Conservation (phyloP, 495 filamentous ascomycete genomes). For the Aspergillus ostianus region DNA sequence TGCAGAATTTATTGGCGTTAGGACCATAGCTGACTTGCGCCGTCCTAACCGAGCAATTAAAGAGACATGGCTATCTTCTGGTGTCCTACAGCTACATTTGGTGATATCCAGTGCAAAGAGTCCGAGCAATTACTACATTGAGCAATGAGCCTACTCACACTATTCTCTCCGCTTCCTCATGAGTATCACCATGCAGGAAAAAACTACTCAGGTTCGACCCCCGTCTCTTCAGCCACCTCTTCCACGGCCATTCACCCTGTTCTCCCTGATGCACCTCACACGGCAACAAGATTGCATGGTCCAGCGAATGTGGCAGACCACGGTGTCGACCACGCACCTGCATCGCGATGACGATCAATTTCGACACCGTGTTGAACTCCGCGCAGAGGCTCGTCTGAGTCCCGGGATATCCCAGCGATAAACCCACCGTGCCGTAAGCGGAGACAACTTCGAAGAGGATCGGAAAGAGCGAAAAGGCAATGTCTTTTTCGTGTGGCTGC, state of each 20-base stretch:
- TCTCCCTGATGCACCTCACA: conserved; percentile 42
- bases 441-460: conserved; percentile 83
- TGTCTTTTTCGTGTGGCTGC: conserved; percentile 34
- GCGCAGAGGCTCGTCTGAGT: conserved; percentile 69
- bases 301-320: conserved; percentile 80
- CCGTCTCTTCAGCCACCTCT: conserved; percentile 39
- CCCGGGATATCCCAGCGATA: conserved; percentile 69
- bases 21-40: not conserved
- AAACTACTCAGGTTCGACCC: conserved; percentile 30
- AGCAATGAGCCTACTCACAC: not conserved
- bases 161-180: not conserved
- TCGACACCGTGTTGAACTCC: conserved; percentile 67
- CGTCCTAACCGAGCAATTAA: not conserved
- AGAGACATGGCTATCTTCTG: not conserved
- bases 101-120: not conserved
- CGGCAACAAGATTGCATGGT: conserved; percentile 77
- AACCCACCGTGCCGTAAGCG: conserved; percentile 88
- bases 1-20: not conserved
- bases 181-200: conserved; percentile 8
- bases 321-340: conserved; percentile 82
- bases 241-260: conserved; percentile 44
- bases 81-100: not conserved
- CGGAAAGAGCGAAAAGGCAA: conserved; percentile 54
- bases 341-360: conserved; percentile 83
- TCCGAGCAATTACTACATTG: not conserved